Conservation (phyloP, 257 asterid species). For the Solanum peruvianum region DNA sequence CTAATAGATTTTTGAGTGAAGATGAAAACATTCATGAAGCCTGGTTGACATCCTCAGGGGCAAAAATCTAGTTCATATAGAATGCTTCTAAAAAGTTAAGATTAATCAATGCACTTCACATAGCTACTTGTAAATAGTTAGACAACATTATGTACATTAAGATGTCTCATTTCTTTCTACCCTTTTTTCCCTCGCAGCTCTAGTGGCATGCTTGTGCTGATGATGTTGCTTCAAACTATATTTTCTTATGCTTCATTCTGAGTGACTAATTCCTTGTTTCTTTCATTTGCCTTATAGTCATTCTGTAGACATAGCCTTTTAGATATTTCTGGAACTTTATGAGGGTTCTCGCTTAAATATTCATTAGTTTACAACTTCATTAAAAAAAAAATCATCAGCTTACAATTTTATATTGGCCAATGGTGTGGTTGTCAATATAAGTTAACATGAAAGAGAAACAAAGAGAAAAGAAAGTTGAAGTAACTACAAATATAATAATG, state of each 20-base stretch:
- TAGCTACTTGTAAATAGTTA: not conserved
- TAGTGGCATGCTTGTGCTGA: not conserved
- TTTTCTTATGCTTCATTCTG: not conserved
- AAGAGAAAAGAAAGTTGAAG: not conserved
- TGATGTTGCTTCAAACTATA: not conserved
- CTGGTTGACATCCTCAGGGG: not conserved
- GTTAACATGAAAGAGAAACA: not conserved
- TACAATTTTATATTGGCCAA: not conserved
- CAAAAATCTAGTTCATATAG: not conserved
- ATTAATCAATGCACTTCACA: not conserved
- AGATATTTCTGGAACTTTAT: not conserved
- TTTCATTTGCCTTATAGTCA: not conserved
- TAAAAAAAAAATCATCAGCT: not conserved
- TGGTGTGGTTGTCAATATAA: not conserved
- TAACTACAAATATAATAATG: not conserved
- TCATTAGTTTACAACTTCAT: not conserved
- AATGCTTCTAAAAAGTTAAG: not conserved
- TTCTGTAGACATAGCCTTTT: not conserved
- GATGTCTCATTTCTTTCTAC: not conserved
- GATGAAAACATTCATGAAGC: not conserved
- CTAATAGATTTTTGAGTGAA: not conserved
- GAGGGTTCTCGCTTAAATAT: not conserved
- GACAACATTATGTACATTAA: not conserved
- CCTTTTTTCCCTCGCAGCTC: not conserved
- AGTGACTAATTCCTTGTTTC: not conserved